phyloP scores from a whole-genome alignment of 331 rosid species.

The Acacia concinna region DNA sequence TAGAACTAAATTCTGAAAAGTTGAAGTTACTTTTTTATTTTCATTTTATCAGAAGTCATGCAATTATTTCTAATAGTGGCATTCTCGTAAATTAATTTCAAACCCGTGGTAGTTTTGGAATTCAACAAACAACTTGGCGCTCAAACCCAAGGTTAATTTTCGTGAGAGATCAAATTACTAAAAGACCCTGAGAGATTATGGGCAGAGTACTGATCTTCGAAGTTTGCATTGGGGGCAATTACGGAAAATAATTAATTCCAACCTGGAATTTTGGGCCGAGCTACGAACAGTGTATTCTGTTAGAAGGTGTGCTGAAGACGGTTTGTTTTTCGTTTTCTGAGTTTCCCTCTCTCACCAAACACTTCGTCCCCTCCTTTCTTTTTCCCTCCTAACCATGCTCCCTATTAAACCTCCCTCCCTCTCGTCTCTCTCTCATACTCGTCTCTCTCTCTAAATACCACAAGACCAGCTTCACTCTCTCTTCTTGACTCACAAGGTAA shows the following conservation, averaged over 20 bases:
- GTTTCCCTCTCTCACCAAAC: slow-evolving; percentile 50
- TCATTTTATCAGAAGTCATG: too few relatives aligned
- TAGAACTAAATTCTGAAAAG: too few relatives aligned
- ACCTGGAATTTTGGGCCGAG: slow-evolving; percentile 13
- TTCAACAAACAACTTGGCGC: background rate
- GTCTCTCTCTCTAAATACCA: slow-evolving; percentile 31
- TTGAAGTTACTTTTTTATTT: too few relatives aligned
- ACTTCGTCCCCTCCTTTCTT: too few relatives aligned
- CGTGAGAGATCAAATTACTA: background rate
- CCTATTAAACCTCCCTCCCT: slow-evolving; percentile 35
- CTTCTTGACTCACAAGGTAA: slow-evolving; percentile 26
- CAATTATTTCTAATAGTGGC: background rate
- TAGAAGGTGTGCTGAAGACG: slow-evolving; percentile 45
- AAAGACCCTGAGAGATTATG: background rate
- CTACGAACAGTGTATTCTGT: slow-evolving; percentile 43
- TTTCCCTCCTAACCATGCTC: slow-evolving; percentile 19
- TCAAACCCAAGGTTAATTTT: background rate
- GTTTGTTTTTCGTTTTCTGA: slow-evolving; percentile 25
- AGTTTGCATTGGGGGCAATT: background rate
- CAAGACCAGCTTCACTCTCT: slow-evolving; percentile 7
- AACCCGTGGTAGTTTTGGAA: background rate
- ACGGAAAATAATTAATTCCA: background rate
- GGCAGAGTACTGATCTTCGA: background rate
- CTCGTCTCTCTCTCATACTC: slow-evolving; percentile 7
- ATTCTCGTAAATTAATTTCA: background rate